Evolutionary conservation across 2,329 filamentous ascomycete species (phyloP).

Genomic region (Hyphodiscus sp.): DNA sequence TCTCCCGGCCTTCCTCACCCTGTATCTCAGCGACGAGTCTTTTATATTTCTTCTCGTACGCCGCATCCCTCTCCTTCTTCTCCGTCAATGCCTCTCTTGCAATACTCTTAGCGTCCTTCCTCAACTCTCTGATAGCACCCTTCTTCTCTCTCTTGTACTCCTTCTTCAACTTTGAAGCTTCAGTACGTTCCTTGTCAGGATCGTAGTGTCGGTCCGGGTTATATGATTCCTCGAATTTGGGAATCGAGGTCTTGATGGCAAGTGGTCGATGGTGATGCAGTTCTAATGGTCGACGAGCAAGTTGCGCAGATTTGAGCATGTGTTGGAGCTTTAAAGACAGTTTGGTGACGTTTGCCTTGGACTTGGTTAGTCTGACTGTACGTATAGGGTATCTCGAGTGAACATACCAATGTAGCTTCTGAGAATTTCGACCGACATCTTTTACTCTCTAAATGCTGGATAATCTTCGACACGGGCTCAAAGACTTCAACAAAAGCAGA

Average conservation of each 20-base stretch:
- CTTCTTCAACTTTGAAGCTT: constrained; percentile 74
- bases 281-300: constrained; percentile 69
- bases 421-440: constrained; percentile 46
- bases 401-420: constrained; percentile 20
- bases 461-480: constrained; percentile 50
- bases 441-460: constrained; percentile 55
- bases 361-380: constrained; percentile 12
- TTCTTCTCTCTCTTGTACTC: constrained; percentile 96
- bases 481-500: constrained; percentile 76
- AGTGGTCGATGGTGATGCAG: constrained; percentile 85
- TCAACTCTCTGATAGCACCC: constrained; percentile 85
- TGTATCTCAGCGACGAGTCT: constrained; percentile 91
- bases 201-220: constrained; percentile 97
- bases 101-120: constrained; percentile 93
- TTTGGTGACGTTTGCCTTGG: constrained; percentile 21
- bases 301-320: constrained; percentile 54
- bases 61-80: constrained; percentile 89
- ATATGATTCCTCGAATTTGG: constrained; percentile 94
- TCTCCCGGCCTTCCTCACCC: constrained; percentile 80
- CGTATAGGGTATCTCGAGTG: not conserved
- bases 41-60: constrained; percentile 96
- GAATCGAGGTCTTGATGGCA: constrained; percentile 79
- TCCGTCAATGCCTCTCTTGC: constrained; percentile 80
- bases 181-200: constrained; percentile 81
- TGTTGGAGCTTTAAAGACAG: constrained; percentile 39